A percentile compares a stretch with the other conserved stretches of the same genome.
Evolutionary conservation across 2,329 filamentous ascomycete species (phyloP).

Genomic region (Aspergillus sp.): DNA sequence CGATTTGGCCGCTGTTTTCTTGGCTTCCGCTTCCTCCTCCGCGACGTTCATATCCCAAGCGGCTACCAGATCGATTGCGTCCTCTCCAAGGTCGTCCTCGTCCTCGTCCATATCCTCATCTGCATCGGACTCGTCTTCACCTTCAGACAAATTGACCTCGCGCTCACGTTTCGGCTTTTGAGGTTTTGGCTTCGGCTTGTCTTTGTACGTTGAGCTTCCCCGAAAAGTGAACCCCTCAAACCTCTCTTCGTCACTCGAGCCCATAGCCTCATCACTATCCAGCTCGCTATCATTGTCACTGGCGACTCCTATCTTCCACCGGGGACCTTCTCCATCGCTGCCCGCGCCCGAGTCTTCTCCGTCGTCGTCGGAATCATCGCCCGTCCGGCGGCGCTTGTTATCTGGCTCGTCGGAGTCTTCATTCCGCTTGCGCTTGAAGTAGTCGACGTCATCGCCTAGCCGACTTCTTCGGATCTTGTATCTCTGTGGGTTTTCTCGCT

Average conservation of each 20-base stretch:
- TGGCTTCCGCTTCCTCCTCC: slow-evolving; percentile 47
- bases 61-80: slow-evolving; percentile 66
- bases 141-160: slow-evolving; percentile 57
- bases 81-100: slow-evolving; percentile 66
- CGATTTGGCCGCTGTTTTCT: slow-evolving; percentile 33
- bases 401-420: slow-evolving; percentile 46
- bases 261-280: slow-evolving; percentile 82
- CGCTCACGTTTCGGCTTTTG: slow-evolving; percentile 31
- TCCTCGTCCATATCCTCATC: slow-evolving; percentile 56
- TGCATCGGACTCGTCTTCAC: slow-evolving; percentile 51
- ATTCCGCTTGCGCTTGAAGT: slow-evolving; percentile 44
- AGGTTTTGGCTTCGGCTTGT: slow-evolving; percentile 38
- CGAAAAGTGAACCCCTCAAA: slow-evolving; percentile 78
- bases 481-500: slow-evolving; percentile 58
- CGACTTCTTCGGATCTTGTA: slow-evolving; percentile 60
- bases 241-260: slow-evolving; percentile 82
- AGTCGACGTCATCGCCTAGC: slow-evolving; percentile 61
- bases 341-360: slow-evolving; percentile 68
- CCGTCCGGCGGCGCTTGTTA: slow-evolving; percentile 51
- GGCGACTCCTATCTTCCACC: slow-evolving; percentile 78
- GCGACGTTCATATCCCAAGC: slow-evolving; percentile 60
- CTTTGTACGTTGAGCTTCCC: slow-evolving; percentile 56
- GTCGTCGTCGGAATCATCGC: slow-evolving; percentile 46
- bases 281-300: slow-evolving; percentile 71
- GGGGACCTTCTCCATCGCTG: slow-evolving; percentile 83